Percentiles rank a stretch among this genome's conserved stretches.
These are phyloP conservation scores for Syzygium aromaticum DNA, from an alignment of 345 rosid species.

Conservation along the genomic window DNA sequence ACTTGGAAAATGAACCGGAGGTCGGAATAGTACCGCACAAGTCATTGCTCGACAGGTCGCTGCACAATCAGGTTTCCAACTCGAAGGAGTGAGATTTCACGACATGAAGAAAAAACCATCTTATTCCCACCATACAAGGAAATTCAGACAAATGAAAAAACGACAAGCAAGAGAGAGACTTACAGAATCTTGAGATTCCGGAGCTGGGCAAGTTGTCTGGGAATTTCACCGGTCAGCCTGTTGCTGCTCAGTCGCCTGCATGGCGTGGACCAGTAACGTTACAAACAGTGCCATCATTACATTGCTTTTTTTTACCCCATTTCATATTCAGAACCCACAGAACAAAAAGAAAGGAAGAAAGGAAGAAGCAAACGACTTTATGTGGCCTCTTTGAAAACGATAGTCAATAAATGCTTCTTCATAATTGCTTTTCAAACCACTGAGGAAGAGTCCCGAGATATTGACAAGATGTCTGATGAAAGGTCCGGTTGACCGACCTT, in stretches of 20 bases:
- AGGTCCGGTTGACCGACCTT: too few species aligned
- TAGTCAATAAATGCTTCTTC: neutral
- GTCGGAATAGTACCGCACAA: conserved; percentile 73
- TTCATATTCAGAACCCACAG: neutral
- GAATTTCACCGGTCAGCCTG: conserved; percentile 54
- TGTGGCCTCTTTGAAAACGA: neutral
- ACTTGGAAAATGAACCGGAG: conserved; percentile 52
- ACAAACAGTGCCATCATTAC: neutral
- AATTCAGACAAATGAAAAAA: neutral
- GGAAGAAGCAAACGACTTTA: neutral
- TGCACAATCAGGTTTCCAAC: conserved; percentile 5
- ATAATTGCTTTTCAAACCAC: neutral
- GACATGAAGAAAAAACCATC: neutral
- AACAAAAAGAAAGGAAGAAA: neutral
- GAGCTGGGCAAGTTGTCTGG: conserved; percentile 48
- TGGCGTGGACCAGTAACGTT: neutral
- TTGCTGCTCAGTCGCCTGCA: conserved; percentile 60
- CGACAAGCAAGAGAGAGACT: neutral
- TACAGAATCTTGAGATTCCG: conserved; percentile 56
- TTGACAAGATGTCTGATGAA: too few species aligned
- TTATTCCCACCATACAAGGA: neutral
- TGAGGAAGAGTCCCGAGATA: neutral
- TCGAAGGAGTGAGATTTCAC: neutral
- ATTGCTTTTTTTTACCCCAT: neutral
- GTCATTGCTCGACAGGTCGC: conserved; percentile 58